Evolutionary conservation across 805 yeast species (phyloP).

Genomic region (Ogataea nonfermentans): DNA sequence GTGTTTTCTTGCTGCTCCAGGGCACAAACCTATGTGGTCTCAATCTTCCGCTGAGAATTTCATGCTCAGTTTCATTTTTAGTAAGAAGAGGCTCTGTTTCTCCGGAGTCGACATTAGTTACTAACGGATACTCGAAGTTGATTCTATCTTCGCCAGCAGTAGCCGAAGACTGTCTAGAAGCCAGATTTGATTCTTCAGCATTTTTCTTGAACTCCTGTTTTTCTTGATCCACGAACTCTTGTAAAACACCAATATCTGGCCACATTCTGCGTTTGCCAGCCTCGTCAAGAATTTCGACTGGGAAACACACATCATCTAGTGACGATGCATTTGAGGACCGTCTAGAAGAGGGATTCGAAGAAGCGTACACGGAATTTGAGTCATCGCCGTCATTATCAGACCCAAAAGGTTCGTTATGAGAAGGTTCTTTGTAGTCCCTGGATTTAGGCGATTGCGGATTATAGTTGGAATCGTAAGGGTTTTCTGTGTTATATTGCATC

Average conservation of each 20-base stretch:
- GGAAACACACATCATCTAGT: conserved; percentile 89
- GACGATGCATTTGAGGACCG: conserved; percentile 67
- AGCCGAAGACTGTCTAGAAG: conserved; percentile 24
- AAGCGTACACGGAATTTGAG: conserved; percentile 30
- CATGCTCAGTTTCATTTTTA: conserved; percentile 52
- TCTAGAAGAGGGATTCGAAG: conserved; percentile 64
- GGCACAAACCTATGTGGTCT: conserved; percentile 77
- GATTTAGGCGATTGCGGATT: conserved; percentile 1
- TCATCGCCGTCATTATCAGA: conserved; percentile 16
- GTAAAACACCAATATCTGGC: conserved; percentile 81
- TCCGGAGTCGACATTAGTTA: conserved; percentile 31
- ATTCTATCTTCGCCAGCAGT: conserved; percentile 26
- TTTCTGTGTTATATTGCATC: conserved; percentile 16
- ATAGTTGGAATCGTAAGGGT: conserved; percentile 17
- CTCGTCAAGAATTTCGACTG: conserved; percentile 54
- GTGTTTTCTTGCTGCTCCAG: conserved; percentile 50
- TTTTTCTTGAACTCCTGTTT: conserved; percentile 34
- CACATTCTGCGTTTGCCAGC: conserved; percentile 45
- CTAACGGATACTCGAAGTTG: conserved; percentile 40
- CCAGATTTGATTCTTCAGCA: conserved; percentile 27
- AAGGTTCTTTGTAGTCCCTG: not conserved
- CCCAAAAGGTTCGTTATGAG: conserved; percentile 1
- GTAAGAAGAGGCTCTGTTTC: conserved; percentile 27
- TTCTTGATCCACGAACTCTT: conserved; percentile 77
- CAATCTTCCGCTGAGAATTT: conserved; percentile 57